Percentiles rank a stretch among this genome's conserved stretches.
Conservation (phyloP, 768 basidiomycete genomes). For the Naganishia antarctica region DNA sequence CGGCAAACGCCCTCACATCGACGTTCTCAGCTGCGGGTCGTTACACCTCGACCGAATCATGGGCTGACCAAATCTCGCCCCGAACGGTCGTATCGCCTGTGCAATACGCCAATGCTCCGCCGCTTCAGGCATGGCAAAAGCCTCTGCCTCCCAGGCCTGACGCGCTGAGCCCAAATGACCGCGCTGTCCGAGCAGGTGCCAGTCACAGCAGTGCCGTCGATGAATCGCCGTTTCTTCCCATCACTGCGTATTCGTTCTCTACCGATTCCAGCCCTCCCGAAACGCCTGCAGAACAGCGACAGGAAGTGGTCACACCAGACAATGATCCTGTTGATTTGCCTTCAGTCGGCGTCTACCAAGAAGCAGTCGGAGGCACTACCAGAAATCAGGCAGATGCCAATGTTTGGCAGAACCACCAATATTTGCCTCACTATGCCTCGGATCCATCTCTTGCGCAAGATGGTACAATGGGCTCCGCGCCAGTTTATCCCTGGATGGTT, state of each 20-base stretch:
- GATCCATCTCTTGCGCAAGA: background rate
- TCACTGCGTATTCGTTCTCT: conserved; percentile 28
- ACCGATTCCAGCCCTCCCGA: conserved; percentile 25
- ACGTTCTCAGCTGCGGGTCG: background rate
- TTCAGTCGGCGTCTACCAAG: background rate
- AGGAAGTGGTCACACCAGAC: conserved; percentile 12
- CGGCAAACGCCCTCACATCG: conserved; percentile 2
- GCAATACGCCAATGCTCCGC: conserved; percentile 23
- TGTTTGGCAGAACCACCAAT: background rate
- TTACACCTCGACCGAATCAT: no score
- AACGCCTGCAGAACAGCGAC: conserved; percentile 15
- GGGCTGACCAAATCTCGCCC: conserved; percentile 11
- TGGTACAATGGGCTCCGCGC: background rate
- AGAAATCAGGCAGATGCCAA: no score
- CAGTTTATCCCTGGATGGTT: conserved; percentile 20
- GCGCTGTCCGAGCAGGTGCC: background rate
- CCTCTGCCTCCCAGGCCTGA: conserved; percentile 29
- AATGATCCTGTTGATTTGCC: conserved; percentile 3
- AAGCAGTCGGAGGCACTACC: background rate
- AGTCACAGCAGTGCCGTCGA: background rate
- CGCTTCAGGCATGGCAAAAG: conserved; percentile 36
- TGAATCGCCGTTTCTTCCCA: conserved; percentile 21
- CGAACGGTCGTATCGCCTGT: conserved; percentile 25
- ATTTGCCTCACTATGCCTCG: background rate
- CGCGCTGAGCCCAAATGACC: background rate